phyloP scores from a whole-genome alignment of 2,329 filamentous ascomycete genomes.

The Pseudogymnoascus destructans region DNA sequence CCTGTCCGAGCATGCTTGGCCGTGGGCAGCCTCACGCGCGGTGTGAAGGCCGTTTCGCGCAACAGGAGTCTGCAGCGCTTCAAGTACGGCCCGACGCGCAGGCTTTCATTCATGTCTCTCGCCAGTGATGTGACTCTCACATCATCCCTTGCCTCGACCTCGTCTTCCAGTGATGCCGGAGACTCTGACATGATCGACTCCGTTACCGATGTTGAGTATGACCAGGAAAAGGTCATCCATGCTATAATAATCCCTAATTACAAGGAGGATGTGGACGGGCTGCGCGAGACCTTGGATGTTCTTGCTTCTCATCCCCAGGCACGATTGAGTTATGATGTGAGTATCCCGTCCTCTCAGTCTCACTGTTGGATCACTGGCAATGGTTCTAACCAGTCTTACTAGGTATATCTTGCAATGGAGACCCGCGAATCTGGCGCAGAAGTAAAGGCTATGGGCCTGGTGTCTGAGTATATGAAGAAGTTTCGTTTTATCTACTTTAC shows the following conservation, averaged over 20 bases:
- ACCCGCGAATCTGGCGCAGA: conserved; percentile 48
- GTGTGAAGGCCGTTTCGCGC: conserved; percentile 27
- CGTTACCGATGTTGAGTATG: conserved; percentile 33
- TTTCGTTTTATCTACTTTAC: conserved; percentile 57
- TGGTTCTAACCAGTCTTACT: background rate
- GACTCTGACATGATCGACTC: conserved; percentile 32
- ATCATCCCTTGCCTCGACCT: conserved; percentile 28
- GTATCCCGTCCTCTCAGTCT: conserved; percentile 24
- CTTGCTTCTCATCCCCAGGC: conserved; percentile 54
- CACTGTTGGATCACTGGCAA: background rate
- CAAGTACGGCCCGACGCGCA: conserved; percentile 35
- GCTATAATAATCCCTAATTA: conserved; percentile 62
- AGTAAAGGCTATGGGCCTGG: conserved; percentile 47
- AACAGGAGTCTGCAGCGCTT: conserved; percentile 34
- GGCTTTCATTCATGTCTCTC: conserved; percentile 40
- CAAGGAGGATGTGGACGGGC: conserved; percentile 56
- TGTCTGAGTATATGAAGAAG: conserved; percentile 48
- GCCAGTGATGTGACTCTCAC: conserved; percentile 43
- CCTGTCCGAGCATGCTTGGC: conserved; percentile 49
- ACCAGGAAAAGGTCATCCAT: conserved; percentile 39
- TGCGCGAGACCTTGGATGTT: conserved; percentile 56
- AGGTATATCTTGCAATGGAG: conserved; percentile 66
- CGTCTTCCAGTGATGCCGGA: conserved; percentile 30
- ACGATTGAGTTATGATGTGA: conserved; percentile 52
- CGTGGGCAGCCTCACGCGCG: conserved; percentile 42